phyloP scores from a whole-genome alignment of 1,284 basidiomycete species.

The Cystobasidium slooffiae region DNA sequence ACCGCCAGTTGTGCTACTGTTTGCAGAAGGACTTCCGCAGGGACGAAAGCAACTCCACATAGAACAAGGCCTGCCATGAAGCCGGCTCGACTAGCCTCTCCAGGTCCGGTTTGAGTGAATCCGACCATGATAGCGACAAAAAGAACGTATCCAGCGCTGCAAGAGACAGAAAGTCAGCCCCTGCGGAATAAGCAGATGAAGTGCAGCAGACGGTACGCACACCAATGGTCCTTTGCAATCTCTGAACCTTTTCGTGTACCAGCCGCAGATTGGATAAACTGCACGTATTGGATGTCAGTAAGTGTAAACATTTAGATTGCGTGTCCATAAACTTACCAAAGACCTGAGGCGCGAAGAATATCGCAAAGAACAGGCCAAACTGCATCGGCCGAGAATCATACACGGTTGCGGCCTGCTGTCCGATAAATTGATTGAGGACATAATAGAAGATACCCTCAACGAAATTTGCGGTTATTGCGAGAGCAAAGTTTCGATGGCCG shows the following conservation, averaged over 20 bases:
- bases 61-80: slow-evolving; percentile 16
- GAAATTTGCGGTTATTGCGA: slow-evolving; percentile 51
- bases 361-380: slow-evolving; percentile 23
- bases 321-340: background rate
- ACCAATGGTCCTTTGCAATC: slow-evolving; percentile 14
- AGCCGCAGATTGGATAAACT: slow-evolving; percentile 5
- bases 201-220: background rate
- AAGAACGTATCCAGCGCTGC: slow-evolving; percentile 14
- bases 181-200: background rate
- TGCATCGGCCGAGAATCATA: slow-evolving; percentile 32
- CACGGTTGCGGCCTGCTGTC: slow-evolving; percentile 8
- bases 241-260: slow-evolving; percentile 17
- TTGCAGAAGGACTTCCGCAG: slow-evolving; percentile 19
- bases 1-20: slow-evolving; percentile 37
- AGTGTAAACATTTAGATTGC: background rate
- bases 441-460: slow-evolving; percentile 39
- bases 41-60: slow-evolving; percentile 17
- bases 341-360: slow-evolving; percentile 15
- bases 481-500: slow-evolving; percentile 48
- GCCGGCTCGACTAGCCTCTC: background rate
- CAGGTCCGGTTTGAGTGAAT: slow-evolving; percentile 16
- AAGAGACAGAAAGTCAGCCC: background rate
- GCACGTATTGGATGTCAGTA: slow-evolving; percentile 8
- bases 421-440: slow-evolving; percentile 17
- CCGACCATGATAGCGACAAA: slow-evolving; percentile 17